Base-by-base conservation (phyloP, 2,329 filamentous ascomycete species). In the Aspergillus costaricaensis region DNA sequence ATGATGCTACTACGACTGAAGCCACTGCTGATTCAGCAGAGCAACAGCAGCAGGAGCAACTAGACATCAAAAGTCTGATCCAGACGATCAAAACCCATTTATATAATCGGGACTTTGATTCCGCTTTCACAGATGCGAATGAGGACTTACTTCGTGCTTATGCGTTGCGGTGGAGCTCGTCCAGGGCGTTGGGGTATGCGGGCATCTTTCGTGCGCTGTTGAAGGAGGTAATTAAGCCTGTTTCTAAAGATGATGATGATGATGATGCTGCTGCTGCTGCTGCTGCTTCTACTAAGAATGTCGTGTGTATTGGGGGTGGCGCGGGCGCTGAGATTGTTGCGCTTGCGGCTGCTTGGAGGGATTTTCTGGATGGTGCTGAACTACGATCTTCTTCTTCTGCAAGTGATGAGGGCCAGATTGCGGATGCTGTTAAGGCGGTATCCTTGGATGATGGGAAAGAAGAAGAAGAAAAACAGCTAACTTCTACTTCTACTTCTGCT, bases 161-260 rank as follows among this genome's bases (percentile, higher is more conserved):
- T 79, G 91, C 92, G 8, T 86, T 91, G 57, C 82, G 95, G 68
- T 99, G 94, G 93, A 96, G 92, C 76, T 91, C 94, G 1, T 90
- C 90, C 55, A 83, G 95, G 56, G 90, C 92, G 0, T 79, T 98
- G 55, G 91, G 89, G 64, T 98, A 98, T 77, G 81, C 86, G n/a
- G 80, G 83, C n/a, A 72, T 88, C 15, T 81, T 88, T 23, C 73
- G 70, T 62, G 71, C 62, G 63, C 77, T 70, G 57, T 79, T 65
- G 67, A 67, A 32, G 44, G 65, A 62, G 58, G 62, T 72, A 58
- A 12, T 36, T 41, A 47, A 55, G 44, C 44, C 51, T 38, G 57
- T 54, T 19, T 7, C 15, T 19, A 25, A 25, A 25, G 23, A 25
- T 25, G 39, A 55, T 53, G 21, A 3, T 51, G 47, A n/a, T n/a